phyloP scores from a whole-genome alignment of 2,329 filamentous ascomycete genomes.

The Myrmaecium sp. region DNA sequence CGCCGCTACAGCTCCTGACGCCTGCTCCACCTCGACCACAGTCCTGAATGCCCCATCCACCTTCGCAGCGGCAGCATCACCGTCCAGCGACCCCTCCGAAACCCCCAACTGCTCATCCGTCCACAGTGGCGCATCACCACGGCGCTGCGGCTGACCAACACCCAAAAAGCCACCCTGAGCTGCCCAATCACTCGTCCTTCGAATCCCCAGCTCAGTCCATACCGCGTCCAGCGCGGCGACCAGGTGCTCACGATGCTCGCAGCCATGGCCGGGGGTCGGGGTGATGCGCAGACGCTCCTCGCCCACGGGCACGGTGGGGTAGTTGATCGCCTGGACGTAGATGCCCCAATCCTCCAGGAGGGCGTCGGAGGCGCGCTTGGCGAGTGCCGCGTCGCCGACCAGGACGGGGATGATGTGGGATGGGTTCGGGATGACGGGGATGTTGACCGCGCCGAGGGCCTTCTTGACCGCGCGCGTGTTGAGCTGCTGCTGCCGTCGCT shows the following conservation, averaged over 20 bases:
- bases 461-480: constrained; percentile 93
- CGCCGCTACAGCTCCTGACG: too few species aligned
- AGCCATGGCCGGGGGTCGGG: constrained; percentile 80
- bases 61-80: too few species aligned
- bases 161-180: constrained; percentile 85
- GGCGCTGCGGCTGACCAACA: constrained; percentile 55
- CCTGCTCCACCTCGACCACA: too few species aligned
- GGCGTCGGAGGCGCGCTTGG: constrained; percentile 82
- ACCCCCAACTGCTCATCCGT: constrained; percentile 76
- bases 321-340: constrained; percentile 98
- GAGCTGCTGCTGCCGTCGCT: constrained; percentile 82
- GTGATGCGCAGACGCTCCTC: constrained; percentile 94
- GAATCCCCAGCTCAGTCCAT: constrained; percentile 77
- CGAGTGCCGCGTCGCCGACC: constrained; percentile 84
- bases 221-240: constrained; percentile 72
- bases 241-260: constrained; percentile 71
- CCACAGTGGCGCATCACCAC: constrained; percentile 62
- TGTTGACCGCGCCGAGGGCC: constrained; percentile 58
- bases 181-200: constrained; percentile 85
- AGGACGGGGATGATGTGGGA: constrained; percentile 90
- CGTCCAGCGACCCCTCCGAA: constrained; percentile 32
- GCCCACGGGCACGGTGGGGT: constrained; percentile 93
- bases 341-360: constrained; percentile 80
- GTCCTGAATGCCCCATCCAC: too few species aligned
- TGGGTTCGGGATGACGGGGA: constrained; percentile 94